These are phyloP conservation scores for Corchorus olitorius DNA, from an alignment of 345 rosid species.

Conservation along the genomic window DNA sequence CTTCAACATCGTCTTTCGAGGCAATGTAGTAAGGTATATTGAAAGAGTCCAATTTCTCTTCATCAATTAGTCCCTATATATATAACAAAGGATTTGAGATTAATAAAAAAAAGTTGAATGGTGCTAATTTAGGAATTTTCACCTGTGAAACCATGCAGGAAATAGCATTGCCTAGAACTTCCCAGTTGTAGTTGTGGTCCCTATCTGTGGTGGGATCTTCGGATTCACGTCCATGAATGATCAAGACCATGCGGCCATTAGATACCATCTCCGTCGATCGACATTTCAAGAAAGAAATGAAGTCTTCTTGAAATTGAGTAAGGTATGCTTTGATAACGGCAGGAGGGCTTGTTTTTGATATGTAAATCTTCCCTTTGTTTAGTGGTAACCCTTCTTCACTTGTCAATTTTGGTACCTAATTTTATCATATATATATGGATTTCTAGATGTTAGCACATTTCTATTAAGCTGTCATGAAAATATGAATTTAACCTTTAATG, in stretches of 20 bases:
- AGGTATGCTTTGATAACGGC: not conserved
- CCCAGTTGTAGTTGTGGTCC: not conserved
- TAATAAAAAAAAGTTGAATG: not conserved
- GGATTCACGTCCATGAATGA: not conserved
- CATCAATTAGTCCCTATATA: not conserved
- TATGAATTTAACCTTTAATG: too few relatives aligned
- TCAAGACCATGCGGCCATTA: not conserved
- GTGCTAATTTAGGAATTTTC: not conserved
- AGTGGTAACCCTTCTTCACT: not conserved
- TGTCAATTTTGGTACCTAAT: not conserved
- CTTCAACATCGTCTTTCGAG: not conserved
- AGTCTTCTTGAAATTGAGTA: slow-evolving; percentile 5
- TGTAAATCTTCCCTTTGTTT: not conserved
- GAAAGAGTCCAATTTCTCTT: slow-evolving; percentile 13
- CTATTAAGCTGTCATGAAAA: too few relatives aligned
- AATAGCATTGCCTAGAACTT: not conserved
- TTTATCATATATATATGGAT: too few relatives aligned
- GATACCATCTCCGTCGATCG: not conserved
- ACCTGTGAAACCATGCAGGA: not conserved
- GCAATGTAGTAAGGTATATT: not conserved
- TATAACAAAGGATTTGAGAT: not conserved
- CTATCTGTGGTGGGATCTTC: not conserved
- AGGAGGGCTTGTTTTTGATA: not conserved
- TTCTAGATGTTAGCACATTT: too few relatives aligned
- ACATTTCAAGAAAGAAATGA: not conserved